phyloP scores from a whole-genome alignment of 306 rosid species.

The Trifolium subterraneum region DNA sequence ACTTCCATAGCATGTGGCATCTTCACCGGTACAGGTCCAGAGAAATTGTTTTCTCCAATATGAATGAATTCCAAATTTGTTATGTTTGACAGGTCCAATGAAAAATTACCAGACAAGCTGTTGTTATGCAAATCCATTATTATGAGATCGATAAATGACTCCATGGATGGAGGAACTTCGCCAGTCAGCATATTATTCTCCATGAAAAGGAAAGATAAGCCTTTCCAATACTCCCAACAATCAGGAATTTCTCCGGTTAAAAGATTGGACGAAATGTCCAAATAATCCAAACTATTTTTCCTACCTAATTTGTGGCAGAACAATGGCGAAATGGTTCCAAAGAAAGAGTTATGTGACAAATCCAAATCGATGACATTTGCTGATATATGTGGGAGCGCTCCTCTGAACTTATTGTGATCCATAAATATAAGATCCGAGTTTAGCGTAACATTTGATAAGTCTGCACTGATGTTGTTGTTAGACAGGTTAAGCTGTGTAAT shows the following conservation, averaged over 20 bases:
- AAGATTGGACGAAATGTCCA: constrained; percentile 31
- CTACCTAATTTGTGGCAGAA: constrained; percentile 29
- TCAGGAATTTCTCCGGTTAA: constrained; percentile 12
- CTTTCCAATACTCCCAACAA: constrained; percentile 38
- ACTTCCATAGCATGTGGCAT: constrained; percentile 21
- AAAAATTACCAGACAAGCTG: constrained; percentile 28
- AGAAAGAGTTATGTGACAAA: constrained; percentile 36
- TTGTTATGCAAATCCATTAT: constrained; percentile 22
- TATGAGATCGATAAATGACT: neutral
- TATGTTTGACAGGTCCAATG: constrained; percentile 21
- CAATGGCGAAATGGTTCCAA: constrained; percentile 44
- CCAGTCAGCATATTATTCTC: constrained; percentile 26
- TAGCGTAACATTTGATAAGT: constrained; percentile 38
- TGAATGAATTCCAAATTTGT: constrained; percentile 27
- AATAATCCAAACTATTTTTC: constrained; percentile 18
- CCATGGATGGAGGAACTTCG: constrained; percentile 39
- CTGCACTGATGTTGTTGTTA: constrained; percentile 42
- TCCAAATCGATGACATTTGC: constrained; percentile 32
- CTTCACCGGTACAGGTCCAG: constrained; percentile 34
- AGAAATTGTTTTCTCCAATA: constrained; percentile 26
- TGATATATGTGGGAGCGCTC: constrained; percentile 42
- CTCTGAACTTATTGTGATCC: constrained; percentile 36
- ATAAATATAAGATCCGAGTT: constrained; percentile 13
- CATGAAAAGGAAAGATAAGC: constrained; percentile 26
- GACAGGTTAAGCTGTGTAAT: constrained; percentile 34